Evolutionary conservation across 306 rosid genomes (phyloP), one percentile per base, ranked within the genome.

Genomic region (Rosa rugosa): DNA sequence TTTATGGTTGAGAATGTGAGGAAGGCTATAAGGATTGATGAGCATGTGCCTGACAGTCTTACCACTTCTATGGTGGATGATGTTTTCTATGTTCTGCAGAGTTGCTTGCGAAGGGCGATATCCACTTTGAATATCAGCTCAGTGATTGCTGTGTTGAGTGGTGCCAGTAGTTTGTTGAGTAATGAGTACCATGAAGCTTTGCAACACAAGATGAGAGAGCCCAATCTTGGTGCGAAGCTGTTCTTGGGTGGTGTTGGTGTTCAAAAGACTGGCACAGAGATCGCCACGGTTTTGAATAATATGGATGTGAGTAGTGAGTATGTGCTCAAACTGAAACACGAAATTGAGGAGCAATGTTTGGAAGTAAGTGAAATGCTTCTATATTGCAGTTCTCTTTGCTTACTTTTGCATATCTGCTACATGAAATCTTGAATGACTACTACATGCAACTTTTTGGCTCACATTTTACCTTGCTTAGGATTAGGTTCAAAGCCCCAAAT

Each of bases 1-100:
- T 95, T 91, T 87, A 95, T 95, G 98, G 98, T 95, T 75, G 99
- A 95, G 86, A 95, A 91, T 83, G 98, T 90, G 60, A 90, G 98
- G 84, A 95, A 95, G 79, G 99, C 99, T 6, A 90, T 91, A 53
- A 80, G 80, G 86, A 95, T 95, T 23, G 97, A 93, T 75, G 99
- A 95, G 82, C 92, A 86, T 5, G 98, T 86, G 50, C 91, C 91
- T 31, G 98, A 93, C 46, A 91, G 97, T 88, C 94, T 95, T 54
- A 93, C 98, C 9, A 93, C 99, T 57, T 93, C 99, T 27, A 90
- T 93, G 98, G 98, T 95, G 81, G 98, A 95, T 27, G 99, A 95
- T 80, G 99, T 93, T 69, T 94, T 94, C 81, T 94, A 92, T 84
- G 97, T 94, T 45, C 77, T 94, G 82, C 99, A 94, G 81, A 95